Percentiles rank a stretch among this genome's conserved stretches.
These are phyloP conservation scores for Zea luxurians DNA, from an alignment of 176 grass and related monocot species.

Conservation along the genomic window DNA sequence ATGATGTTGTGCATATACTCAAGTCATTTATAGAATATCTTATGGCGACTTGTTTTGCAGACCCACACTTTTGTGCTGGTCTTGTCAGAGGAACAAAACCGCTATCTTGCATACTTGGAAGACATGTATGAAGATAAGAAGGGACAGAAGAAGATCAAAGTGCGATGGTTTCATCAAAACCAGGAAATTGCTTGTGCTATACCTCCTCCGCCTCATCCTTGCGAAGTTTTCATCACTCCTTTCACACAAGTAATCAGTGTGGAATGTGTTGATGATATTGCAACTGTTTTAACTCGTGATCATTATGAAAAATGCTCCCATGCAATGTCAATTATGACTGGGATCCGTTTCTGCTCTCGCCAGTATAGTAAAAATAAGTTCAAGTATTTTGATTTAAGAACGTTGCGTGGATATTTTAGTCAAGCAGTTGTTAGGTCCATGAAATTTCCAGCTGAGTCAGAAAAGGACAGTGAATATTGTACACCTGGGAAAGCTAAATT, in stretches of 20 bases:
- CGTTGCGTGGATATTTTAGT: conserved; percentile 88
- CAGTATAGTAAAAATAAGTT: conserved; percentile 97
- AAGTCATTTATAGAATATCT: not conserved
- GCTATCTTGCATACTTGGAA: conserved; percentile 96
- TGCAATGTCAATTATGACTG: conserved; percentile 40
- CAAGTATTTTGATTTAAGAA: conserved; percentile 80
- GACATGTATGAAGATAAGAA: conserved; percentile 99
- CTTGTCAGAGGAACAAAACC: conserved; percentile 87
- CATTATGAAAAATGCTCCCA: conserved; percentile 71
- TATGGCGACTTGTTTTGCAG: conserved; percentile 50
- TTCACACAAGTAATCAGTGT: conserved; percentile 98
- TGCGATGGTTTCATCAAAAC: conserved; percentile 98
- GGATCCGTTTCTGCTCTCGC: conserved; percentile 84
- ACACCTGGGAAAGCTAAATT: conserved; percentile 51
- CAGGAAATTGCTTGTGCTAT: conserved; percentile 88
- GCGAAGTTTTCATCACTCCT: conserved; percentile 97
- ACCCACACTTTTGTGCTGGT: conserved; percentile 85
- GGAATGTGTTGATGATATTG: conserved; percentile 95
- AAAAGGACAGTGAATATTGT: conserved; percentile 43
- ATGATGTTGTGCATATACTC: conserved; percentile 11
- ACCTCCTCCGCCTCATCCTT: conserved; percentile 91
- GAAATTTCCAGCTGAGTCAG: conserved; percentile 52
- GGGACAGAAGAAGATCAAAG: conserved; percentile 97
- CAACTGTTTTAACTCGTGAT: conserved; percentile 84
- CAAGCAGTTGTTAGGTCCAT: conserved; percentile 68